These are phyloP conservation scores for Arachnomyces sp. DNA, from an alignment of 2,329 filamentous ascomycete species.

Conservation along the genomic window DNA sequence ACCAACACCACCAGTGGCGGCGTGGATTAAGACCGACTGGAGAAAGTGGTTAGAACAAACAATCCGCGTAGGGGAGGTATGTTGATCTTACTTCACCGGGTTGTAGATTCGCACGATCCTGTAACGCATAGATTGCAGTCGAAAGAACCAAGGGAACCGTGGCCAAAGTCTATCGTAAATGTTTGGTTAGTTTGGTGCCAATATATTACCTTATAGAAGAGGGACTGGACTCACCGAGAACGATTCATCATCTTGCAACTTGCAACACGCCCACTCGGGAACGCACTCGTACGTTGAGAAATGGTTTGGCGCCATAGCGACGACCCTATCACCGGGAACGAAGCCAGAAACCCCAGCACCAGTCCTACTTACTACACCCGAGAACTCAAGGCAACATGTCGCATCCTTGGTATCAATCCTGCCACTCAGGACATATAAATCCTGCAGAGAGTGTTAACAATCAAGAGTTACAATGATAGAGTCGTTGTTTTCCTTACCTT, in stretches of 20 bases:
- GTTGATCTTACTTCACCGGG: slow-evolving; percentile 1
- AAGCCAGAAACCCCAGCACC: slow-evolving; percentile 6
- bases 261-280: slow-evolving; percentile 17
- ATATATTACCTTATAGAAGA: too few species aligned
- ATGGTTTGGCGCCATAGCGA: slow-evolving; percentile 7
- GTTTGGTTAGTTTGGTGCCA: too few species aligned
- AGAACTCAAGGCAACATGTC: slow-evolving; percentile 3
- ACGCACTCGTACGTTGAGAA: slow-evolving; percentile 18
- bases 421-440: slow-evolving; percentile 5
- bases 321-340: slow-evolving; percentile 11
- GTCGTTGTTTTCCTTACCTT: background rate
- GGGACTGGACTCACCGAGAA: background rate
- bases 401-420: slow-evolving; percentile 6
- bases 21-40: slow-evolving; percentile 19
- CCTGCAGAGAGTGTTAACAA: background rate
- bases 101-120: slow-evolving; percentile 14
- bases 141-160: slow-evolving; percentile 18
- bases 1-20: slow-evolving; percentile 17
- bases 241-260: slow-evolving; percentile 16
- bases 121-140: slow-evolving; percentile 19
- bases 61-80: too few species aligned
- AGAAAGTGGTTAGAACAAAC: slow-evolving; percentile 1
- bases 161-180: slow-evolving; percentile 2
- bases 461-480: too few species aligned
- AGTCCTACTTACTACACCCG: background rate